These are phyloP conservation scores for Fraxinus albicans DNA, from an alignment of 305 asterid genomes.

Conservation along the genomic window DNA sequence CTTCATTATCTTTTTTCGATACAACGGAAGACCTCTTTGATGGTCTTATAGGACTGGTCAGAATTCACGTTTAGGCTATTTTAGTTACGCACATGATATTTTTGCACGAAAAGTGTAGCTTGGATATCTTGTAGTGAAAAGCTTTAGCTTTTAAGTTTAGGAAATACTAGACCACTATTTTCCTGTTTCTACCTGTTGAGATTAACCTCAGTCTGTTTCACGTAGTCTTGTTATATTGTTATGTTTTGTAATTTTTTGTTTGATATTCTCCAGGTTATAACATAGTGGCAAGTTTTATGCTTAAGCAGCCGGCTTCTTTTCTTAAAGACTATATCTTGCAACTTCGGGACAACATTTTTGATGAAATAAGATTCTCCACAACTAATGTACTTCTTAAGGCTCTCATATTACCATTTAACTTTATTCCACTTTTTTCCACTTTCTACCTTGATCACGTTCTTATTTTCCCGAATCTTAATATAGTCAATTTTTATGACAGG, in stretches of 20 bases:
- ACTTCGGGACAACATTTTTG: conserved; percentile 72
- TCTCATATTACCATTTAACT: conserved; percentile 4
- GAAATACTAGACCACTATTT: not conserved
- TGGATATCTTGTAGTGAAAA: not conserved
- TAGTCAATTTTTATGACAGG: conserved; percentile 39
- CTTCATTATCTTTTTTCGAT: not conserved
- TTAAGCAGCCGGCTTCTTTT: conserved; percentile 57
- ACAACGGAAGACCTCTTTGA: not conserved
- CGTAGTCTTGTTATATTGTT: not conserved
- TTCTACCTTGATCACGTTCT: not conserved
- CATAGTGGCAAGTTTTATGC: conserved; percentile 82
- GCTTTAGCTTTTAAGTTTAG: not conserved
- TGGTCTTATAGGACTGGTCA: not conserved
- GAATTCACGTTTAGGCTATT: not conserved
- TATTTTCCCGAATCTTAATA: conserved; percentile 7
- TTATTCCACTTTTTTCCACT: conserved; percentile 8
- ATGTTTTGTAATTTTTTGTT: conserved; percentile 8
- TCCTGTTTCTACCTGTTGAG: not conserved
- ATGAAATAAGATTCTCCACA: conserved; percentile 69
- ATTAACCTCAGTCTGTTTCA: not conserved
- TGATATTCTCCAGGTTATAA: conserved; percentile 64
- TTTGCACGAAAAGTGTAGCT: not conserved
- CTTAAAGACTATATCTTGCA: conserved; percentile 55
- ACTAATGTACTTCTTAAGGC: conserved; percentile 54
- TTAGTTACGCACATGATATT: not conserved